A percentile compares a stretch with the other conserved stretches of the same genome.
phyloP scores from a whole-genome alignment of 768 basidiomycete genomes.

The Aureoboletus auriporus region DNA sequence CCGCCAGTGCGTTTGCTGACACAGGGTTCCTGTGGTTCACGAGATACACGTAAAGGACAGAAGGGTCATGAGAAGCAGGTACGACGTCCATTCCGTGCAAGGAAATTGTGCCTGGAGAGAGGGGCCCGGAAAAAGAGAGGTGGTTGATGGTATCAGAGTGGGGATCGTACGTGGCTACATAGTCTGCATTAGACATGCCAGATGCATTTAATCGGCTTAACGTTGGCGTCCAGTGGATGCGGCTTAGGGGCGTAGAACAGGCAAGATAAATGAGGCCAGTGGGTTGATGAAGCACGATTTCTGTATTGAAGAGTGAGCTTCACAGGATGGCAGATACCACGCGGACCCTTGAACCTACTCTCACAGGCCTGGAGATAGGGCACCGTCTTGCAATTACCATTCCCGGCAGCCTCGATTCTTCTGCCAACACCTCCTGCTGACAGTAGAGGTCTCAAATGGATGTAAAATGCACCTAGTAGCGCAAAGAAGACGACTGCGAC shows the following conservation, averaged over 20 bases:
- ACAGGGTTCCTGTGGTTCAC: constrained; percentile 65
- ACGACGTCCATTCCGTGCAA: constrained; percentile 71
- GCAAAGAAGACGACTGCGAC: constrained; percentile 32
- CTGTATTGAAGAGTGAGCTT: constrained; percentile 31
- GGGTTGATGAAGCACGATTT: constrained; percentile 55
- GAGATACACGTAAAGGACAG: constrained; percentile 59
- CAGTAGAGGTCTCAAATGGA: constrained; percentile 46
- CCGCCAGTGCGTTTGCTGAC: constrained; percentile 31
- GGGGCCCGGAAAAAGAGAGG: constrained; percentile 40
- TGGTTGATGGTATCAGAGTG: constrained; percentile 40
- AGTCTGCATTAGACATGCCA: constrained; percentile 44
- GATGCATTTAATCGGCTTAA: constrained; percentile 30
- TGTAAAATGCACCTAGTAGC: constrained; percentile 42
- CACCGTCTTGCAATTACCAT: constrained; percentile 44
- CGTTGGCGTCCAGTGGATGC: constrained; percentile 52
- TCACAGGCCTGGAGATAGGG: constrained; percentile 64
- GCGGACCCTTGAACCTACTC: constrained; percentile 37
- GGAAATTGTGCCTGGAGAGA: constrained; percentile 40
- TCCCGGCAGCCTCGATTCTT: constrained; percentile 41
- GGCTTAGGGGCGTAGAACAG: constrained; percentile 49
- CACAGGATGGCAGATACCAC: neutral
- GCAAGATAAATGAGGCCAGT: constrained; percentile 59
- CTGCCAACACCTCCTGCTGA: constrained; percentile 42
- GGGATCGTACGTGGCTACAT: constrained; percentile 59
- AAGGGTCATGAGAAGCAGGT: constrained; percentile 42